Evolutionary conservation across 768 basidiomycete genomes (phyloP).

Genomic region (Tulasnella calospora): DNA sequence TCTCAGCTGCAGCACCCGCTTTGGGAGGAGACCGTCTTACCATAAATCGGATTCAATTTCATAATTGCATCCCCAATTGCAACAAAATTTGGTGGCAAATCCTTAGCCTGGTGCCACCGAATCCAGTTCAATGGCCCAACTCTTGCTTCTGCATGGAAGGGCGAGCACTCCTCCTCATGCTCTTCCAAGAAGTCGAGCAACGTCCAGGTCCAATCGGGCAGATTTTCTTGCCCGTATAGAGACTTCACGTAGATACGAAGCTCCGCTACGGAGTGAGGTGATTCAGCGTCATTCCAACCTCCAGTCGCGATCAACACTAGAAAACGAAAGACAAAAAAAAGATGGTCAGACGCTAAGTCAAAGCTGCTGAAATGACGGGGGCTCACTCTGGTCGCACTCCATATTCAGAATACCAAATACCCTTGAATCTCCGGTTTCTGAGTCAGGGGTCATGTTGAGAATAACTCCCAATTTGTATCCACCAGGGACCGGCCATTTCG

Average conservation of each 20-base stretch:
- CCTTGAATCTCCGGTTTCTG: neutral
- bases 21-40: neutral
- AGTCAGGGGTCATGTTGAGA: neutral
- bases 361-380: neutral
- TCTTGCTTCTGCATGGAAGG: too few relatives aligned
- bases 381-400: slow-evolving; percentile 2
- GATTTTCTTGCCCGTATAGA: neutral
- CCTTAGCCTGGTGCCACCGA: too few relatives aligned
- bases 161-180: too few relatives aligned
- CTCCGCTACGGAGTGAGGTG: neutral
- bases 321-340: neutral
- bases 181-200: too few relatives aligned
- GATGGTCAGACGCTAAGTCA: neutral
- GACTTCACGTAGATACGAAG: neutral
- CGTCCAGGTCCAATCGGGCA: too few relatives aligned
- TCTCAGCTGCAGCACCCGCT: neutral
- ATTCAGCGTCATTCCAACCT: neutral
- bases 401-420: neutral
- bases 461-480: neutral
- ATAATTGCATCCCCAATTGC: too few relatives aligned
- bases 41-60: slow-evolving; percentile 18
- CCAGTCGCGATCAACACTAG: slow-evolving; percentile 9
- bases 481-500: neutral
- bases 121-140: too few relatives aligned
- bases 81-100: too few relatives aligned